A percentile compares a stretch with the other conserved stretches of the same genome.
phyloP scores from a whole-genome alignment of 306 rosid genomes.

The Malus fusca region DNA sequence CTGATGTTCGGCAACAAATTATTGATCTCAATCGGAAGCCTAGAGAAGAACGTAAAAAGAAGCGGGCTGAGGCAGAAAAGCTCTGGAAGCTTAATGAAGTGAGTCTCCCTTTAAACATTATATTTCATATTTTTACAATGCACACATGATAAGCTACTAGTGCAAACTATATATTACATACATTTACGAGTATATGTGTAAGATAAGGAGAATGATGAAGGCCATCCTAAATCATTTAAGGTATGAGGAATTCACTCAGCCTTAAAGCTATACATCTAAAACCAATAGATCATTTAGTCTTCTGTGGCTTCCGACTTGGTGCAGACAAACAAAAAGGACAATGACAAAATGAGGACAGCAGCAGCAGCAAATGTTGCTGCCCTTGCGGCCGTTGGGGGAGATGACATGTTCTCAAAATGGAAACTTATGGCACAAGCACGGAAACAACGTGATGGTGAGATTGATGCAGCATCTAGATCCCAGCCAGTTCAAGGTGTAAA shows the following conservation, averaged over 20 bases:
- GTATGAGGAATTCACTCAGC: constrained; percentile 22
- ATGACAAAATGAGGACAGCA: constrained; percentile 76
- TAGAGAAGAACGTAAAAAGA: constrained; percentile 66
- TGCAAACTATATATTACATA: too few relatives aligned
- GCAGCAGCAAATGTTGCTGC: constrained; percentile 92
- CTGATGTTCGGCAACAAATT: constrained; percentile 65
- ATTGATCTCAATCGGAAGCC: constrained; percentile 53
- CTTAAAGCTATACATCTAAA: constrained; percentile 1
- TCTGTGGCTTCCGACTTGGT: constrained; percentile 12
- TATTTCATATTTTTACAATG: background rate
- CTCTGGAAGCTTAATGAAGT: constrained; percentile 50
- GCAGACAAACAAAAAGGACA: constrained; percentile 58
- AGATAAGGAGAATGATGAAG: constrained; percentile 72
- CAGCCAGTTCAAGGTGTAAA: constrained; percentile 50
- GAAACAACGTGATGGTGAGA: constrained; percentile 71
- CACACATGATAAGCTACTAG: too few relatives aligned
- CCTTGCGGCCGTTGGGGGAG: constrained; percentile 87
- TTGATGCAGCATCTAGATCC: constrained; percentile 51
- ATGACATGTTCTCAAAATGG: constrained; percentile 89
- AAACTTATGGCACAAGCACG: constrained; percentile 79
- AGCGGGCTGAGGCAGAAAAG: constrained; percentile 58
- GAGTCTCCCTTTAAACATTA: constrained; percentile 21
- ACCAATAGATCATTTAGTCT: background rate
- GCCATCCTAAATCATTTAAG: constrained; percentile 51
- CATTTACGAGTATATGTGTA: too few relatives aligned